A percentile compares a stretch with the other conserved stretches of the same genome.
phyloP scores from a whole-genome alignment of 345 rosid species.

The Lepidium didymum region DNA sequence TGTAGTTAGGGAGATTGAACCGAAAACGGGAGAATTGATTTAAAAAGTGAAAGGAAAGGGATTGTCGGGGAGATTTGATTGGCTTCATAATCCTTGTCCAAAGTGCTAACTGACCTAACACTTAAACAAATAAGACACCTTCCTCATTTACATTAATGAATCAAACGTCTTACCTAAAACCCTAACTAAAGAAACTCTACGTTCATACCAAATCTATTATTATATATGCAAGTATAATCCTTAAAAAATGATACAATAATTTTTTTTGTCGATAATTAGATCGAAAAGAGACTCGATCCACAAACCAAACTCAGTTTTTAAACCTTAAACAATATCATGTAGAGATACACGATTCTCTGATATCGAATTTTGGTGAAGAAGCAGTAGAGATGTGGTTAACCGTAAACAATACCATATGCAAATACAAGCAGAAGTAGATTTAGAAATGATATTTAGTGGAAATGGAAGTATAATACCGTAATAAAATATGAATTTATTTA shows the following conservation, averaged over 20 bases:
- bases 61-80: conserved; percentile 33
- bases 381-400: no score
- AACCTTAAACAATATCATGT: no score
- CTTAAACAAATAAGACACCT: conserved; percentile 22
- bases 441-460: no score
- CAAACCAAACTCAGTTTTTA: no score
- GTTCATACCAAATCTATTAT: neutral
- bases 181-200: neutral
- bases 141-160: neutral
- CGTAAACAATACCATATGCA: no score
- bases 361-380: no score
- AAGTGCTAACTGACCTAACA: conserved; percentile 30
- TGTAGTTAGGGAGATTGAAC: conserved; percentile 8
- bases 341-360: no score
- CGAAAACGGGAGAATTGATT: conserved; percentile 1
- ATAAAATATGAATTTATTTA: no score
- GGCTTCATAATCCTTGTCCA: conserved; percentile 28
- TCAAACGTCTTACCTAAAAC: conserved; percentile 27
- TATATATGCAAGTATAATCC: neutral
- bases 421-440: no score
- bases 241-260: neutral
- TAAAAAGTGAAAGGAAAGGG: conserved; percentile 7
- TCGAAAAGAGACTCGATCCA: no score
- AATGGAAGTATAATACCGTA: no score
- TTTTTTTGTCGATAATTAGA: no score